Evolutionary conservation across 2,329 filamentous ascomycete species (phyloP), one percentile per base, ranked within the genome.

Genomic region (Kalmusia sp.): DNA sequence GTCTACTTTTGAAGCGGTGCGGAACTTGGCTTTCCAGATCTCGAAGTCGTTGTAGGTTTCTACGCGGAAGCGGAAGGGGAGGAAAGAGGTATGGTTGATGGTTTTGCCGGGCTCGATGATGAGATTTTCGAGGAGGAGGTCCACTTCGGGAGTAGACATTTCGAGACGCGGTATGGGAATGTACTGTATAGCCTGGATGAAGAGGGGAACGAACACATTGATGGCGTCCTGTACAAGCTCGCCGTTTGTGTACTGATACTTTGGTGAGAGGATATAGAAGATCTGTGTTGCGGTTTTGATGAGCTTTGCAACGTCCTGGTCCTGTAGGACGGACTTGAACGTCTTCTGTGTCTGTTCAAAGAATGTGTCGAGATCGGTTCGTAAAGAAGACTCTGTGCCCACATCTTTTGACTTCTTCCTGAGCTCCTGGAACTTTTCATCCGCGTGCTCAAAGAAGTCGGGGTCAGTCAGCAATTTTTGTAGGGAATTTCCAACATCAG

Each of bases 151-250:
- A 3, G 88, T 89, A 0, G 91, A 89, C 4, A 97, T 80, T 72
- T 97, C 93, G n/a, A 97, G 76, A 4, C 93, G 88, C 0, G 93
- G 93, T 47, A 98, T 95, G 0, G 93, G 93, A 3, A 98, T 79
- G 74, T 92, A 92, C 70, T 97, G 92, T 27, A 98, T 82, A 2
- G 86, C 85, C 60, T 91, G 83, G 52, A 97, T 84, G 3, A 92
- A 67, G 11, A 92, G 77, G 0, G 93, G 93, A 4, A 95, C 80
- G 69, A 97, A 93, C 11, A 93, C 86, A 54, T 93, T 89, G 61
- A 92, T 82, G 3, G 86, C 79, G 69, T 98, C 93, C 2, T 86
- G 81, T 3, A 95, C 76, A 1, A 98, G 80, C 24, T 92, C 88
- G 0, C 80, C 78, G 67, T 93, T 93, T 17, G 85, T 81, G 47